These are phyloP conservation scores for Cystobasidium ongulense DNA, from an alignment of 768 basidiomycete species.

Conservation along the genomic window DNA sequence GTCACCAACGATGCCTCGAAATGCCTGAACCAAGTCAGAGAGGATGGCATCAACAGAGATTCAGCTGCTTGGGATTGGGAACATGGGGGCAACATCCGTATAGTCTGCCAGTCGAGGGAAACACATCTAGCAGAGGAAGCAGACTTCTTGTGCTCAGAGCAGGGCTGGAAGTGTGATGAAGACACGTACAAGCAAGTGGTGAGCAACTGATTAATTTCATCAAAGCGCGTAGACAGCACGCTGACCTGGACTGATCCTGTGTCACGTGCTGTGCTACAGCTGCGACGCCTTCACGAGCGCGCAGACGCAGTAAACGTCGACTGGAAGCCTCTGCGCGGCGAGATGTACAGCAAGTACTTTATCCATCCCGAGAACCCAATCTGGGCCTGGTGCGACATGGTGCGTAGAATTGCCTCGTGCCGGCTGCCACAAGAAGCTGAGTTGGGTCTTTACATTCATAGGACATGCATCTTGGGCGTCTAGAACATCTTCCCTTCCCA, in stretches of 20 bases:
- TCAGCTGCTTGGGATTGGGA: conserved; percentile 9
- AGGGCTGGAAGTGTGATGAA: conserved; percentile 15
- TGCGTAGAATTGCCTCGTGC: not conserved
- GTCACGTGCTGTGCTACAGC: conserved; percentile 11
- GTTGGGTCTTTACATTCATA: not conserved
- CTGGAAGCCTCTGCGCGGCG: conserved; percentile 19
- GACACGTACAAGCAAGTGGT: conserved; percentile 6
- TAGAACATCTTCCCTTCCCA: conserved; percentile 9
- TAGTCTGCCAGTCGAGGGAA: conserved; percentile 14
- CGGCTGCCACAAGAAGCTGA: not conserved
- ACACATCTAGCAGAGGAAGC: conserved; percentile 9
- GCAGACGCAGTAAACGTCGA: conserved; percentile 10
- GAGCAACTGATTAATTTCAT: not conserved
- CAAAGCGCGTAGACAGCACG: not conserved
- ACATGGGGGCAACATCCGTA: conserved; percentile 18
- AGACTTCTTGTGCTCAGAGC: conserved; percentile 18
- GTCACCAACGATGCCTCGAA: conserved; percentile 1
- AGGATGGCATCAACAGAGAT: conserved; percentile 10
- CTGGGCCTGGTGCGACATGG: conserved; percentile 22
- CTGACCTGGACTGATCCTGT: not conserved
- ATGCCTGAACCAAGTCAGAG: not conserved
- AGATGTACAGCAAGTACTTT: conserved; percentile 26
- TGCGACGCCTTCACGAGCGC: conserved; percentile 10
- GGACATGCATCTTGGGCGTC: conserved; percentile 21
- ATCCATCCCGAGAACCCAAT: conserved; percentile 23